Evolutionary conservation across 1,284 basidiomycete species (phyloP).

Genomic region (Malassezia slooffiae): DNA sequence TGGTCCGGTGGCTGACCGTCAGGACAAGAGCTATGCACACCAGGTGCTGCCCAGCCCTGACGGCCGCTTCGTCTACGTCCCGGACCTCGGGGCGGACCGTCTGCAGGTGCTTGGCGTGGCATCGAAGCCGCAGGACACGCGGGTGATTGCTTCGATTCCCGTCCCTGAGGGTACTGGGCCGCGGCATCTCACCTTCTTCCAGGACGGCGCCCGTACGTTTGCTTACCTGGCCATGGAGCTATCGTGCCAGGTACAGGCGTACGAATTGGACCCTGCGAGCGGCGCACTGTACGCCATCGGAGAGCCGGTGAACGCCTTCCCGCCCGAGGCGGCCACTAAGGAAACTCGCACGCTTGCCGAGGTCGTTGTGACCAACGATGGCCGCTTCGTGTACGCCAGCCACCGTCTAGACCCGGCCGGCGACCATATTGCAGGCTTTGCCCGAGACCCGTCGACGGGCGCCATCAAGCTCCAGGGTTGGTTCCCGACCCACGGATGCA

Average conservation of each 20-base stretch:
- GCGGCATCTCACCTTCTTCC: neutral
- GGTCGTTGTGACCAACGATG: constrained; percentile 16
- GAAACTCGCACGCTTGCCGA: constrained; percentile 16
- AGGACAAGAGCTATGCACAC: constrained; percentile 19
- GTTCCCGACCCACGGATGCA: constrained; percentile 13
- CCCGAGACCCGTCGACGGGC: constrained; percentile 2
- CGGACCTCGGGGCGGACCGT: constrained; percentile 19
- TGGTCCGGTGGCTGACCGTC: constrained; percentile 16
- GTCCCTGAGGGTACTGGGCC: neutral
- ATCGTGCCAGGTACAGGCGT: constrained; percentile 2
- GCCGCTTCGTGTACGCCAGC: constrained; percentile 16
- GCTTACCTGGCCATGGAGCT: constrained; percentile 2
- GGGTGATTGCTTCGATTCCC: neutral
- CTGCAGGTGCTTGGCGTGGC: constrained; percentile 8
- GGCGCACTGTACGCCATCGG: no score
- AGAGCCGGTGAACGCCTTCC: no score
- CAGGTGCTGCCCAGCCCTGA: constrained; percentile 15
- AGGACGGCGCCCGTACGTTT: neutral
- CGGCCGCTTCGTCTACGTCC: constrained; percentile 13
- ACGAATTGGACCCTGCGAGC: neutral
- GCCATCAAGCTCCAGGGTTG: constrained; percentile 4
- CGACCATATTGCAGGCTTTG: constrained; percentile 18
- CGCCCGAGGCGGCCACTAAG: no score
- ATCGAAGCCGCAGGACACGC: neutral
- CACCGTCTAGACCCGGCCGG: constrained; percentile 14